phyloP scores from a whole-genome alignment of 768 basidiomycete genomes.

The Phanerodontia chrysosporium region DNA sequence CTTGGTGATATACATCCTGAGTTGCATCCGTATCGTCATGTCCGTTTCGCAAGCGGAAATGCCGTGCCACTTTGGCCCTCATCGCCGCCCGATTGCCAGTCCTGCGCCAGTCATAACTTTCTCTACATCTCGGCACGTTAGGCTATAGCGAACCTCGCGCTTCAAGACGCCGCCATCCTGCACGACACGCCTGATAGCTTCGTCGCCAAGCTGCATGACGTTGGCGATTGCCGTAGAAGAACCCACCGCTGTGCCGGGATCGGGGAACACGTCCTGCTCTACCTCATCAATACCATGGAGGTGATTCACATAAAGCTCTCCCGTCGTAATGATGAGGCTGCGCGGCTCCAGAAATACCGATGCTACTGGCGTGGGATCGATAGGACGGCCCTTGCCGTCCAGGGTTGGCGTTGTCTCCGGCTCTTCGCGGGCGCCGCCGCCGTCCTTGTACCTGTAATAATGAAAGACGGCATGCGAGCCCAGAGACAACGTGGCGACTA shows the following conservation, averaged over 20 bases:
- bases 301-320: slow-evolving; percentile 61
- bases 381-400: slow-evolving; percentile 41
- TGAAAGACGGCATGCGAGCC: slow-evolving; percentile 81
- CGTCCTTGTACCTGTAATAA: slow-evolving; percentile 62
- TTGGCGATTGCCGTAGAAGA: slow-evolving; percentile 48
- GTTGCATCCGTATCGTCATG: not conserved
- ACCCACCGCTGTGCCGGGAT: slow-evolving; percentile 25
- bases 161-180: slow-evolving; percentile 46
- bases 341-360: slow-evolving; percentile 82
- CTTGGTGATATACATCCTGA: not conserved
- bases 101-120: slow-evolving; percentile 40
- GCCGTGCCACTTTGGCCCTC: not conserved
- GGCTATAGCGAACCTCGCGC: slow-evolving; percentile 65
- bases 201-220: slow-evolving; percentile 43
- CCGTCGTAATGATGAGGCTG: slow-evolving; percentile 75
- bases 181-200: slow-evolving; percentile 35
- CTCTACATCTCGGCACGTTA: slow-evolving; percentile 82
- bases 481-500: slow-evolving; percentile 87
- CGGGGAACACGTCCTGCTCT: slow-evolving; percentile 40
- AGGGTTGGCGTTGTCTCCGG: slow-evolving; percentile 3
- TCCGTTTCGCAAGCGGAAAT: not conserved
- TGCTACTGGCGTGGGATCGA: slow-evolving; percentile 60
- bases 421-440: slow-evolving; percentile 14
- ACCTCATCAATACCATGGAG: slow-evolving; percentile 78
- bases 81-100: slow-evolving; percentile 26